Evolutionary conservation across 805 yeast genomes (phyloP), one percentile per base, ranked within the genome.

Genomic region (Wickerhamiella nectarea): DNA sequence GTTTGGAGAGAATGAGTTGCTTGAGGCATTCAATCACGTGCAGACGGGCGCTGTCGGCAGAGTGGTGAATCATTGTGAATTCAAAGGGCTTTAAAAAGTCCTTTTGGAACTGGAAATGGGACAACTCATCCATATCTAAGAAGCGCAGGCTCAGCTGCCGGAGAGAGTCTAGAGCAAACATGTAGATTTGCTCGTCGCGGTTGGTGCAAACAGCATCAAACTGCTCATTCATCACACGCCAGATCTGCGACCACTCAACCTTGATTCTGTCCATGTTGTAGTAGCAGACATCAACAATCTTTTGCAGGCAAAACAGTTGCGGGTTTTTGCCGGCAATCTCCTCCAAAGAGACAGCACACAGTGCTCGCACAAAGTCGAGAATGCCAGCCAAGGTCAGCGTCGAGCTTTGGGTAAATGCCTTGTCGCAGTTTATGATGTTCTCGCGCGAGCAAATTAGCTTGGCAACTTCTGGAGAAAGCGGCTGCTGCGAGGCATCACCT

Each of bases 191-290:
- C 24, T 71, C 65, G 56, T 87, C 89, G 33, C 75, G 63, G 57
- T 83, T 81, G 46, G 93, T 78, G 2, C 94, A 94, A 50, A 86
- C 87, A 38, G 69, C 73, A 51, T 84, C 83, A 65, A 91, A 91
- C 35, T 83, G 82, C 46, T 74, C 82, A 12, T 94, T 95, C 82
- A 91, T 82, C 8, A 83, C 80, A 12, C 81, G 74, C 99, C 99
- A 91, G 47, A 91, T 69, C 44, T 84, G 89, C 5, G 94, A 76
- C 96, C 98, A 91, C 63, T 93, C 95, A 48, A 91, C 78, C 60
- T 95, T 76, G 54, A 91, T 87, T 67, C 98, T 81, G 41, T 77
- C 77, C 96, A 91, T 91, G 60, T 93, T 93, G 67, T 93, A 91
- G 62, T 91, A 89, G 63, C 96, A 89, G 35, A 91, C 94, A 62